phyloP scores from a whole-genome alignment of 257 asterid genomes.

The Eucommia ulmoides region DNA sequence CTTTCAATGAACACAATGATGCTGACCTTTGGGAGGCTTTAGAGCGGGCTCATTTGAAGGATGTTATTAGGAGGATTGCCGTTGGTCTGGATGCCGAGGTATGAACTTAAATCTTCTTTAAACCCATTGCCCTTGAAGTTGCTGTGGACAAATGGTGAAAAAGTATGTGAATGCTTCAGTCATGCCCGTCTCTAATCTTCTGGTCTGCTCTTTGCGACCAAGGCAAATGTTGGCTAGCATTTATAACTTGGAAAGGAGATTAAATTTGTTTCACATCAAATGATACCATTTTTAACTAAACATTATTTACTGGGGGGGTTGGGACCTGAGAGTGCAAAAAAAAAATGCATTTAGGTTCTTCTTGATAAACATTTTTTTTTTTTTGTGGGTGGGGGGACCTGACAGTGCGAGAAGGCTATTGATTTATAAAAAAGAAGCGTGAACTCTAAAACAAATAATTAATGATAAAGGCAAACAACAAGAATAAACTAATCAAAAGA shows the following conservation, averaged over 20 bases:
- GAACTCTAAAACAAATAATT: too few species aligned
- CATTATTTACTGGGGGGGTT: background rate
- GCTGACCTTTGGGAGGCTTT: conserved; percentile 98
- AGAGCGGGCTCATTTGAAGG: conserved; percentile 94
- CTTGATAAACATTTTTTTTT: too few species aligned
- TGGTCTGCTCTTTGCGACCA: background rate
- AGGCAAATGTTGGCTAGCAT: background rate
- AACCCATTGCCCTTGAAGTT: background rate
- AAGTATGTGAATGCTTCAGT: background rate
- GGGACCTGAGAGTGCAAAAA: too few species aligned
- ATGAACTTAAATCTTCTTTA: conserved; percentile 7
- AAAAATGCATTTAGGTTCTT: too few species aligned
- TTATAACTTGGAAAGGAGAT: background rate
- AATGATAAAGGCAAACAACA: too few species aligned
- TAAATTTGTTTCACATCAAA: too few species aligned
- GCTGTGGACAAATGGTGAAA: background rate
- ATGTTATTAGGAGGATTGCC: conserved; percentile 70
- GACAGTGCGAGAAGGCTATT: too few species aligned
- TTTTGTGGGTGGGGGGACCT: too few species aligned
- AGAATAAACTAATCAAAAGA: too few species aligned
- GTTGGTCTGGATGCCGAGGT: conserved; percentile 92
- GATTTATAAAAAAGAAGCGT: too few species aligned
- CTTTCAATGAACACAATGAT: conserved; percentile 88
- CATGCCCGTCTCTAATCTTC: background rate
- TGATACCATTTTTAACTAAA: too few species aligned